Evolutionary conservation across 352 stramenopile species (phyloP).

Genomic region (Phytophthora sp.): DNA sequence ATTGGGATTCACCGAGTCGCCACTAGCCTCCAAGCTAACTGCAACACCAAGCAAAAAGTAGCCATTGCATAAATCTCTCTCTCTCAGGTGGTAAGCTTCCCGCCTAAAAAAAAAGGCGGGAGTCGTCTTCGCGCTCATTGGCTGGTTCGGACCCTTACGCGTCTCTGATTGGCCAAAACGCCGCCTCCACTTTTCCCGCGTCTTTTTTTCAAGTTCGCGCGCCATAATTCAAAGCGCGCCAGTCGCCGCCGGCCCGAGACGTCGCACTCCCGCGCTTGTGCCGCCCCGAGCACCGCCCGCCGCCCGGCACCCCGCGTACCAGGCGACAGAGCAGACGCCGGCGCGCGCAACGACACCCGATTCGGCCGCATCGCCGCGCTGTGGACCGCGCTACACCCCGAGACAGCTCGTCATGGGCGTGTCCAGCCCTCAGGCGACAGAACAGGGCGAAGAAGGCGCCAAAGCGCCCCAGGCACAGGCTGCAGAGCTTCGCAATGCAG

Average conservation of each 20-base stretch:
- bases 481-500: background rate
- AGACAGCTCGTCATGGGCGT: slow-evolving; percentile 12
- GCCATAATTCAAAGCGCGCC: slow-evolving; percentile 26
- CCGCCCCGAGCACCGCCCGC: background rate
- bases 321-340: slow-evolving; percentile 6
- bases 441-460: background rate
- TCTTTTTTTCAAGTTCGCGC: slow-evolving; percentile 14
- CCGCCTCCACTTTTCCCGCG: slow-evolving; percentile 13
- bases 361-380: background rate
- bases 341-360: background rate
- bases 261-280: background rate
- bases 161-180: slow-evolving; percentile 17
- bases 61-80: no score
- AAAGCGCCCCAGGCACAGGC: background rate
- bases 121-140: slow-evolving; percentile 7
- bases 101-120: slow-evolving; percentile 6
- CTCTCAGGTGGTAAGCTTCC: no score
- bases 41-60: no score
- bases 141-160: background rate
- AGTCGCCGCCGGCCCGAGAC: background rate
- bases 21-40: no score
- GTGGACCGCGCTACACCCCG: slow-evolving; percentile 4
- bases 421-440: slow-evolving; percentile 4
- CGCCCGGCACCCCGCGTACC: background rate
- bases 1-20: background rate